phyloP scores from a whole-genome alignment of 2,329 filamentous ascomycete species.

The Aspergillus tamarii region DNA sequence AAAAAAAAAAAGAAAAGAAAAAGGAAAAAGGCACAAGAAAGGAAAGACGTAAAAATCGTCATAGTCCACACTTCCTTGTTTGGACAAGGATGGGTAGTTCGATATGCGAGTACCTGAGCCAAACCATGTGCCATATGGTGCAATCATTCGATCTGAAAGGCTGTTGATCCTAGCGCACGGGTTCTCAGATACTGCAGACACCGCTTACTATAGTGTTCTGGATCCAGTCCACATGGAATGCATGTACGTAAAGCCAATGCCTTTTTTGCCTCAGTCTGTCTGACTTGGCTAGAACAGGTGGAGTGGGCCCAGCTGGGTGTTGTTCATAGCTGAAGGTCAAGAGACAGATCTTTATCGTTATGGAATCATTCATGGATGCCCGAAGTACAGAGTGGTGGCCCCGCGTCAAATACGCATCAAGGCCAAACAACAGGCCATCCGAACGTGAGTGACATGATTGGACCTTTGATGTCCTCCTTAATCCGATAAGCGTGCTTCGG shows the following conservation, averaged over 20 bases:
- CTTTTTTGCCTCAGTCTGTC: conserved; percentile 5
- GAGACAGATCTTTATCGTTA: background rate
- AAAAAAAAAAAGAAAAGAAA: background rate
- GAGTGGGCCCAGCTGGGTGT: background rate
- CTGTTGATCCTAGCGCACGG: conserved; percentile 19
- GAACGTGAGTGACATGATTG: conserved; percentile 15
- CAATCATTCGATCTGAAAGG: conserved; percentile 19
- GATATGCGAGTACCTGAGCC: conserved; percentile 1
- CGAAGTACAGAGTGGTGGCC: conserved; percentile 13
- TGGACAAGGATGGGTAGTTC: background rate
- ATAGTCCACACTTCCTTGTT: background rate
- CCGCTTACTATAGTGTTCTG: background rate
- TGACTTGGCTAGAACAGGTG: conserved; percentile 10
- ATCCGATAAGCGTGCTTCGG: conserved; percentile 25
- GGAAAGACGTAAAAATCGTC: background rate
- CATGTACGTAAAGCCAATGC: conserved; percentile 16
- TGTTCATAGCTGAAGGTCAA: background rate
- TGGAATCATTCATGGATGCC: conserved; percentile 18
- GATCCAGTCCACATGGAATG: conserved; percentile 17
- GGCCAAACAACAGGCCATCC: conserved; percentile 21
- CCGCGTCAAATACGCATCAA: conserved; percentile 12
- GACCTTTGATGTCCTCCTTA: conserved; percentile 5
- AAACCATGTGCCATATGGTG: conserved; percentile 14
- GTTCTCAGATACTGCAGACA: conserved; percentile 12
- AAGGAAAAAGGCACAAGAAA: background rate